Percentiles rank a stretch among this genome's conserved stretches.
These are phyloP conservation scores for Boletus insuetus DNA, from an alignment of 768 basidiomycete genomes.

Conservation along the genomic window DNA sequence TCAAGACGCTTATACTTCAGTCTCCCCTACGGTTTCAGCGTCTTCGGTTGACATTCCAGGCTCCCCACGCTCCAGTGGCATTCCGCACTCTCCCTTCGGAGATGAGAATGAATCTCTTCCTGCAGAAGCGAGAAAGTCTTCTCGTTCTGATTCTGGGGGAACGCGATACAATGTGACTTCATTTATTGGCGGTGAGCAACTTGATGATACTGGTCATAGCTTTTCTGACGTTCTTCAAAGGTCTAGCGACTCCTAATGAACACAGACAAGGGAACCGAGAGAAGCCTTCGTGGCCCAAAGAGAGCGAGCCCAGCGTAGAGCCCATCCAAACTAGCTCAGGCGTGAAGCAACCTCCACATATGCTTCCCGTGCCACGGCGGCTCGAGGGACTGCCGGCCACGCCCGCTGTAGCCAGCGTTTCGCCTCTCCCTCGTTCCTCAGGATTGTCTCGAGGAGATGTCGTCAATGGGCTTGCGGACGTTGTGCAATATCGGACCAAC, in stretches of 20 bases:
- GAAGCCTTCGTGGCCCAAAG: slow-evolving; percentile 1
- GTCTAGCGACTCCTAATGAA: slow-evolving; percentile 31
- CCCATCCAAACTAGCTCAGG: background rate
- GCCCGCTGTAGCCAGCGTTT: background rate
- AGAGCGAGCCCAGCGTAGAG: background rate
- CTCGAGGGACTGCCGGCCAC: background rate
- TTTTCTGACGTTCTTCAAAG: slow-evolving; percentile 23
- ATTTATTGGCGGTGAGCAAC: slow-evolving; percentile 53
- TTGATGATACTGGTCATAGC: background rate
- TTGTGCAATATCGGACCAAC: background rate
- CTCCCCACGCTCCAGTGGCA: slow-evolving; percentile 8
- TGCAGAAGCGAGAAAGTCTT: slow-evolving; percentile 11
- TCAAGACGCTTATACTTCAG: slow-evolving; percentile 7
- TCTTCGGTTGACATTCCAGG: slow-evolving; percentile 21
- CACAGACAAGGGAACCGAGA: slow-evolving; percentile 9
- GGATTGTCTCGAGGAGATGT: background rate
- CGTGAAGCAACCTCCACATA: background rate
- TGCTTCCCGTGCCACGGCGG: background rate
- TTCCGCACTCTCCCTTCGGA: slow-evolving; percentile 18
- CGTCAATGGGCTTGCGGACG: background rate
- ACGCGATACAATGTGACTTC: slow-evolving; percentile 73
- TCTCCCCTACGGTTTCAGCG: slow-evolving; percentile 29
- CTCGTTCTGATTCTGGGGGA: slow-evolving; percentile 41
- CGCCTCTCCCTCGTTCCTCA: background rate
- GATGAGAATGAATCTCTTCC: slow-evolving; percentile 14